Evolutionary conservation across 805 yeast species (phyloP).

Genomic region (Kodamaea jinghongensis): DNA sequence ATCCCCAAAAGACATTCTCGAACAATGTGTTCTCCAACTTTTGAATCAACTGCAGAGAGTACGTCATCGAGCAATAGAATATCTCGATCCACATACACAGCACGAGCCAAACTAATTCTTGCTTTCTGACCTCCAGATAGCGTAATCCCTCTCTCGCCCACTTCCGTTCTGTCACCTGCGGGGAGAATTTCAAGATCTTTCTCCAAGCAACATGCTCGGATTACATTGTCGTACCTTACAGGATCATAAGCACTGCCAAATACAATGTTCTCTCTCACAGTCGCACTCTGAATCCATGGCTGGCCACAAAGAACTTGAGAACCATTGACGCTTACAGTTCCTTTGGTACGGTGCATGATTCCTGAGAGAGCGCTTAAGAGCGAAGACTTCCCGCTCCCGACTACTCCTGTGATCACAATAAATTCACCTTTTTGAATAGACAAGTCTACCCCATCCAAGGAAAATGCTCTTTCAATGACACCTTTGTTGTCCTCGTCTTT

Average conservation of each 20-base stretch:
- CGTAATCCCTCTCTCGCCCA: slow-evolving; percentile 84
- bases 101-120: slow-evolving; percentile 72
- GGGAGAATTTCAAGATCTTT: slow-evolving; percentile 65
- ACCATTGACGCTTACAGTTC: slow-evolving; percentile 54
- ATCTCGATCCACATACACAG: slow-evolving; percentile 68
- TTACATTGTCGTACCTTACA: slow-evolving; percentile 49
- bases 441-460: slow-evolving; percentile 48
- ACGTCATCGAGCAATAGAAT: slow-evolving; percentile 75
- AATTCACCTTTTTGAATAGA: slow-evolving; percentile 63
- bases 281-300: slow-evolving; percentile 84
- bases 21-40: slow-evolving; percentile 79
- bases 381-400: slow-evolving; percentile 82
- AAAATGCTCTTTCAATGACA: too few species aligned
- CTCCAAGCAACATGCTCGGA: slow-evolving; percentile 63
- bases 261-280: slow-evolving; percentile 70
- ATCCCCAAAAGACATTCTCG: slow-evolving; percentile 62
- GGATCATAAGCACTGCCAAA: slow-evolving; percentile 62
- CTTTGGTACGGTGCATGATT: slow-evolving; percentile 56
- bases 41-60: slow-evolving; percentile 80
- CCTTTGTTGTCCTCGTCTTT: too few species aligned
- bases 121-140: slow-evolving; percentile 91
- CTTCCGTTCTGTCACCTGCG: slow-evolving; percentile 74
- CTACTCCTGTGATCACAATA: slow-evolving; percentile 71
- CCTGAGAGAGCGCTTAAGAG: slow-evolving; percentile 70
- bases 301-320: slow-evolving; percentile 53